Base-by-base conservation (phyloP, 2,329 filamentous ascomycete genomes). In the Diaporthe humulicola region DNA sequence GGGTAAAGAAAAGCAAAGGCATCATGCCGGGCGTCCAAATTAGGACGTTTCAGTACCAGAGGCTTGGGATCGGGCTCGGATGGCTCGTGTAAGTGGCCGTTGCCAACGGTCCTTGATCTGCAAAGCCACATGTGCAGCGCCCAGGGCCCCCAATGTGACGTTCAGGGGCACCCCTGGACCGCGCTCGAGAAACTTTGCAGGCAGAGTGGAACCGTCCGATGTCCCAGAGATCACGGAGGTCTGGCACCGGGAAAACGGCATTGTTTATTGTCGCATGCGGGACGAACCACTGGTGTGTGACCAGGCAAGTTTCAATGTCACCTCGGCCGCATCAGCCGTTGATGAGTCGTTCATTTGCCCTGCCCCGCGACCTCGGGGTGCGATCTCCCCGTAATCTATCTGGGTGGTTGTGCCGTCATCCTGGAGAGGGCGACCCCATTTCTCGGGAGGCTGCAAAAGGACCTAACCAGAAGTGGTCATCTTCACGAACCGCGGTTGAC, bases 391-490 rank as follows among this genome's bases (percentile, higher is more conserved):
- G 61, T n/a, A 30, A n/a, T 30, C 28, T 22, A 48, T 30, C 30
- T 50, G 42, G 42, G 25, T 66, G 61, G 25, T 33, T 17, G 61
- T 45, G 61, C 61, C 40, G 36, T 50, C 61, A 45, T 36, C 61
- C 42, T 30, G 61, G 61, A 50, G 61, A 50, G 42, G 42, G 61
- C 42, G 61, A 50, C 61, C 42, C 42, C 61, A 48, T 66, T 10
- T 66, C 42, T 66, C 61, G 61, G 61, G 61, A 50, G 28, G 42
- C 42, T 15, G 61, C 42, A 64, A 66, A 66, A 30, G 61, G 48
- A 66, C 28, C 61, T 66, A 66, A 66, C 61, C 61, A 66, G 61
- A 66, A 66, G 61, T 66, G 61, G 61, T 66, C 61, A 66, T 33
- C 42, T 33, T 66, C 61, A 66, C 61, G 61, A 66, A 42, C 61